phyloP scores from a whole-genome alignment of 345 rosid species.

The Aurinia saxatilis region DNA sequence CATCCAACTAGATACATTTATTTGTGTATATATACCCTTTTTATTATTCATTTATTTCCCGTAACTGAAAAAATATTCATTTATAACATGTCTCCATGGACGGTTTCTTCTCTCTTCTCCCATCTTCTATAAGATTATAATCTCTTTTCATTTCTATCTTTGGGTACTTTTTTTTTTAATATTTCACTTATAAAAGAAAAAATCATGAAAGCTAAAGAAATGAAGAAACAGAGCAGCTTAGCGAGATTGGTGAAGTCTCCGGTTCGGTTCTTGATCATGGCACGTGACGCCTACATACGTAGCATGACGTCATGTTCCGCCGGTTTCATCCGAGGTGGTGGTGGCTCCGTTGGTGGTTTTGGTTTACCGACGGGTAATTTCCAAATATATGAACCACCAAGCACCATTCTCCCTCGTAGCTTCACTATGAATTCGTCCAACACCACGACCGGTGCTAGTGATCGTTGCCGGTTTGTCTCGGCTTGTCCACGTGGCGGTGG shows the following conservation, averaged over 20 bases:
- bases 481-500: conserved; percentile 1
- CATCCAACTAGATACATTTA: conserved; percentile 27
- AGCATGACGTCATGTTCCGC: conserved; percentile 56
- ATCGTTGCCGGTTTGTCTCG: conserved; percentile 39
- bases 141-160: background rate
- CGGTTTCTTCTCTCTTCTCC: background rate
- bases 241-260: conserved; percentile 35
- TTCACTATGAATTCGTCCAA: conserved; percentile 35
- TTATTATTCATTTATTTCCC: background rate
- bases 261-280: conserved; percentile 35
- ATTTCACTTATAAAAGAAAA: no score
- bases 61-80: background rate
- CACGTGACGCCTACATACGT: conserved; percentile 51
- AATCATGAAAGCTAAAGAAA: conserved; percentile 17
- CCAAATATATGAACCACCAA: conserved; percentile 26
- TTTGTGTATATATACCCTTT: background rate
- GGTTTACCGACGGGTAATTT: conserved; percentile 36
- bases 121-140: background rate
- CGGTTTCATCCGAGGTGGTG: conserved; percentile 23
- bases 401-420: conserved; percentile 40
- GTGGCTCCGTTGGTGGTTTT: conserved; percentile 23
- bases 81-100: conserved; percentile 13
- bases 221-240: conserved; percentile 24
- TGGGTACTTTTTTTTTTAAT: no score
- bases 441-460: background rate